These are phyloP conservation scores for Cercospora sesami DNA, from an alignment of 2,329 filamentous ascomycete genomes.

Conservation along the genomic window DNA sequence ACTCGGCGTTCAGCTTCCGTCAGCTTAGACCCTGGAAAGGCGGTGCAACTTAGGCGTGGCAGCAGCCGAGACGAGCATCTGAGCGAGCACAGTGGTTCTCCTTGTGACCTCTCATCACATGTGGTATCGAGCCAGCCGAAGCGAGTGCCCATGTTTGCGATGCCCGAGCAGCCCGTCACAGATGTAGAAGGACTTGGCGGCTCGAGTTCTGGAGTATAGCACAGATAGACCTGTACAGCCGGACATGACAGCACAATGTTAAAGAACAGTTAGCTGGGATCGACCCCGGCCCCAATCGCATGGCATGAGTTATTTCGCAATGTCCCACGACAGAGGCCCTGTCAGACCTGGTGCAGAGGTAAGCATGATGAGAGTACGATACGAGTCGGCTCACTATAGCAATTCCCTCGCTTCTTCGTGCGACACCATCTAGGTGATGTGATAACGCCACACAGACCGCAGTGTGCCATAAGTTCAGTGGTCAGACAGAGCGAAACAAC, in stretches of 20 bases:
- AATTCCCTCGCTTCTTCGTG: neutral
- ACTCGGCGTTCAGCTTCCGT: neutral
- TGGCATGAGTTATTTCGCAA: neutral
- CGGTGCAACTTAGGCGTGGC: neutral
- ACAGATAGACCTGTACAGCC: neutral
- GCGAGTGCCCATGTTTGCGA: slow-evolving; percentile 46
- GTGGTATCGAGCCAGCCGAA: slow-evolving; percentile 32
- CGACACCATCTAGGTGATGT: neutral
- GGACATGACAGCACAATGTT: neutral
- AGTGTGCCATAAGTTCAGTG: neutral
- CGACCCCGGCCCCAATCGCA: neutral
- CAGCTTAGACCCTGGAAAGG: neutral
- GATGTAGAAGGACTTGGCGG: slow-evolving; percentile 38
- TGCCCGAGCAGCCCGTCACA: slow-evolving; percentile 45
- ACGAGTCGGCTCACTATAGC: neutral
- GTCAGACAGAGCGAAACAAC: neutral
- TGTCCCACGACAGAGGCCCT: neutral
- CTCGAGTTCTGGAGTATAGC: neutral
- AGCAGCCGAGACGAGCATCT: slow-evolving; percentile 30
- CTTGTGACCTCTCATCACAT: slow-evolving; percentile 32
- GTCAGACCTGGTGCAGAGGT: neutral
- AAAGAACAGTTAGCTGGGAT: neutral
- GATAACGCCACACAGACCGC: neutral
- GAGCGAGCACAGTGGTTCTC: slow-evolving; percentile 19
- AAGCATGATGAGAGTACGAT: neutral